Evolutionary conservation across 2,329 filamentous ascomycete genomes (phyloP).

Genomic region (Tolypocladium ovalisporum): DNA sequence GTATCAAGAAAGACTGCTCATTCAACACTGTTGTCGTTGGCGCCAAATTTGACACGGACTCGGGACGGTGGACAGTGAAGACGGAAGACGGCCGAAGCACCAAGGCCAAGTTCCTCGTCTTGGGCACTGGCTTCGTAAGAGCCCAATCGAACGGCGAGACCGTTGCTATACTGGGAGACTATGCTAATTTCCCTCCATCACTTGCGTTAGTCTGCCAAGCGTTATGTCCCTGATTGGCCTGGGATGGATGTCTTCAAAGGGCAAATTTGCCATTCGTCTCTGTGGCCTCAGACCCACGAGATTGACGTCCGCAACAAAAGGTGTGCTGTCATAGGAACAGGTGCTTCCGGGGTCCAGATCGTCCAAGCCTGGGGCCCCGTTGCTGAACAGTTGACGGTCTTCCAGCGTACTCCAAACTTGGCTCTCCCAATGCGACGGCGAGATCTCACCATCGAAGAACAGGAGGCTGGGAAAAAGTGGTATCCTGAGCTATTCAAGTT

Average conservation of each 20-base stretch:
- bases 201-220: conserved; percentile 35
- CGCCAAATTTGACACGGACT: conserved; percentile 36
- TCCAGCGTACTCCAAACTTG: conserved; percentile 57
- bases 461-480: conserved; percentile 30
- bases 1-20: conserved; percentile 43
- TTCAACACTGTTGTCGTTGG: conserved; percentile 45
- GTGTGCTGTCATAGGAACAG: conserved; percentile 53
- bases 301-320: conserved; percentile 48
- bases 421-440: conserved; percentile 49
- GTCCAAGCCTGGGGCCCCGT: conserved; percentile 47
- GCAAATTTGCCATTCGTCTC: conserved; percentile 46
- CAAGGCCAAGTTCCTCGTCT: conserved; percentile 38
- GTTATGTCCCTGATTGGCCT: conserved; percentile 50
- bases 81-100: conserved; percentile 38
- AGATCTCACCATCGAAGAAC: conserved; percentile 21
- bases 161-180: background rate
- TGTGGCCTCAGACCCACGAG: conserved; percentile 42
- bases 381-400: conserved; percentile 43
- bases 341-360: conserved; percentile 53
- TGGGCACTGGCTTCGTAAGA: conserved; percentile 40
- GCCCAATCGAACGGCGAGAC: background rate
- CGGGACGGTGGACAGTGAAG: conserved; percentile 37
- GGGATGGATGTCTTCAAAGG: conserved; percentile 51
- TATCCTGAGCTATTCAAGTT: conserved; percentile 41
- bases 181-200: background rate